phyloP scores from a whole-genome alignment of 2,329 filamentous ascomycete genomes.

The Dryadomyces quercivorus region DNA sequence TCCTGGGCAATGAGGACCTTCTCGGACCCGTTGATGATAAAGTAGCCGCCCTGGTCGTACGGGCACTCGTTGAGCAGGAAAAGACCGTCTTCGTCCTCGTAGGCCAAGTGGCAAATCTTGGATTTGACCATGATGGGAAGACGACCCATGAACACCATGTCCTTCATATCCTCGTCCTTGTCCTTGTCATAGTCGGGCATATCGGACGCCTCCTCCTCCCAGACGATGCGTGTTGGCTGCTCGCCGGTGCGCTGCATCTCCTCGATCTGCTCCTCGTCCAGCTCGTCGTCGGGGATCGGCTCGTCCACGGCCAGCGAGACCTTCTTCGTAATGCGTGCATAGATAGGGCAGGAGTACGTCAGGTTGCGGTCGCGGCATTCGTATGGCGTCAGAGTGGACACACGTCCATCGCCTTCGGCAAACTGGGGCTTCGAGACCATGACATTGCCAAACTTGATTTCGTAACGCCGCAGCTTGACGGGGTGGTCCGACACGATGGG shows the following conservation, averaged over 20 bases:
- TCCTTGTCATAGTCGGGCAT: constrained; percentile 38
- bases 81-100: constrained; percentile 71
- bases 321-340: constrained; percentile 76
- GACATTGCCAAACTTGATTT: constrained; percentile 86
- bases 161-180: constrained; percentile 46
- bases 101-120: constrained; percentile 81
- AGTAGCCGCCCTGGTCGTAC: constrained; percentile 97
- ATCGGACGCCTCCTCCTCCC: constrained; percentile 47
- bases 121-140: constrained; percentile 98
- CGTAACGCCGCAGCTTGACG: constrained; percentile 80
- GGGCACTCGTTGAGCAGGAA: constrained; percentile 94
- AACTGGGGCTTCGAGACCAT: constrained; percentile 83
- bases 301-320: constrained; percentile 74
- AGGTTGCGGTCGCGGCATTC: constrained; percentile 92
- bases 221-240: constrained; percentile 44
- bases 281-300: constrained; percentile 51
- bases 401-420: constrained; percentile 84
- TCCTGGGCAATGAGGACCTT: constrained; percentile 98
- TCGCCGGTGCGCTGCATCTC: constrained; percentile 43
- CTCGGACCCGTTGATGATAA: constrained; percentile 97
- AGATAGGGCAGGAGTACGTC: constrained; percentile 87
- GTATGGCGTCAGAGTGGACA: constrained; percentile 77
- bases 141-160: constrained; percentile 84
- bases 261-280: constrained; percentile 51
- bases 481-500: constrained; percentile 63